A percentile compares a stretch with the other conserved stretches of the same genome.
Conservation (phyloP, 169 alveolate species). For the Miamiensis avidus region DNA sequence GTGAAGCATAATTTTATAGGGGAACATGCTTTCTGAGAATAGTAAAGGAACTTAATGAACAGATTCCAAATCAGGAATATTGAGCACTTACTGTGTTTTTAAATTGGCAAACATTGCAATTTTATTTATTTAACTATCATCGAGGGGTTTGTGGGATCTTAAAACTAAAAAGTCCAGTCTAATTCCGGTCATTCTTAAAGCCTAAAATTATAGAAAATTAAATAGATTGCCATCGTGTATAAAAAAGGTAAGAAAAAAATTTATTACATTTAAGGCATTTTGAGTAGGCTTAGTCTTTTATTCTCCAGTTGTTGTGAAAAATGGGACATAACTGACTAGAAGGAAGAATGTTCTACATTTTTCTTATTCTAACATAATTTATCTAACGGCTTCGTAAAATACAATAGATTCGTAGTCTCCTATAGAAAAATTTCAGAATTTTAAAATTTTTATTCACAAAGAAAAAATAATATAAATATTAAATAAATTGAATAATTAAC, state of each 20-base stretch:
- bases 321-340: slow-evolving; percentile 89
- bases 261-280: slow-evolving; percentile 90
- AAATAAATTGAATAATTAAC: too few relatives aligned
- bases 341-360: slow-evolving; percentile 85
- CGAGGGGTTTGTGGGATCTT: background rate
- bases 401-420: slow-evolving; percentile 93
- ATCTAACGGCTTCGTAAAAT: slow-evolving; percentile 93
- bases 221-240: too few relatives aligned
- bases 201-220: background rate
- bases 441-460: background rate
- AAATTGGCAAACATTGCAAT: slow-evolving; percentile 5
- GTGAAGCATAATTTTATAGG: background rate
- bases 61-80: background rate
- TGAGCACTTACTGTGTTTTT: background rate
- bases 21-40: background rate
- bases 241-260: background rate
- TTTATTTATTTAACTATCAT: background rate
- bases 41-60: slow-evolving; percentile 8
- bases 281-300: slow-evolving; percentile 95
- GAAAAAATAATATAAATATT: too few relatives aligned
- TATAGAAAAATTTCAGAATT: too few relatives aligned
- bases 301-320: slow-evolving; percentile 83
- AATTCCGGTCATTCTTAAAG: slow-evolving; percentile 1
- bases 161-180: background rate
- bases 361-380: slow-evolving; percentile 80